These are phyloP conservation scores for Pecoramyces ruminantium DNA, from an alignment of 192 early-diverging fungal species.

Conservation along the genomic window DNA sequence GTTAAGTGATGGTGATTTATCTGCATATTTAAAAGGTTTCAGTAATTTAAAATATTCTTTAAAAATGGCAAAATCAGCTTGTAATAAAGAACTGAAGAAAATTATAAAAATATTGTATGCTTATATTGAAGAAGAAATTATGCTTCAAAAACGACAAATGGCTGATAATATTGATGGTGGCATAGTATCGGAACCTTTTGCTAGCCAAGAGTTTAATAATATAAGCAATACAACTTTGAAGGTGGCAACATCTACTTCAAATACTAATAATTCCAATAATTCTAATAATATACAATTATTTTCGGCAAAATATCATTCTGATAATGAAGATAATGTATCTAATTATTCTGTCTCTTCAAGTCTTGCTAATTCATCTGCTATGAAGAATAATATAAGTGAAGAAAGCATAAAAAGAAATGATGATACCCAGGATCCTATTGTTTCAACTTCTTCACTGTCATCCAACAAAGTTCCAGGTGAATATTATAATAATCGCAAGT, in stretches of 20 bases:
- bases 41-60: neutral
- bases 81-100: neutral
- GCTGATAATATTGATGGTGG: neutral
- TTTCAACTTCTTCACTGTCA: neutral
- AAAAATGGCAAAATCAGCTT: neutral
- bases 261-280: too few relatives aligned
- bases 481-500: neutral
- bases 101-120: neutral
- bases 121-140: neutral
- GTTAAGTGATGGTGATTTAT: neutral
- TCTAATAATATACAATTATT: neutral
- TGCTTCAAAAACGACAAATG: neutral
- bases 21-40: neutral
- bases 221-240: neutral
- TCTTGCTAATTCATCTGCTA: neutral
- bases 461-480: neutral
- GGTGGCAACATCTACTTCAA: neutral
- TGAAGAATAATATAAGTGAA: neutral
- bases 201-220: neutral
- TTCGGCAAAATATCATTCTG: neutral
- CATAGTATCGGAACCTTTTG: neutral
- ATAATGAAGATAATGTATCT: neutral
- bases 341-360: neutral
- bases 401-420: neutral
- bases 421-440: neutral